Conservation (phyloP, 139 green algal genomes). For the Ettlia oleoabundans region DNA sequence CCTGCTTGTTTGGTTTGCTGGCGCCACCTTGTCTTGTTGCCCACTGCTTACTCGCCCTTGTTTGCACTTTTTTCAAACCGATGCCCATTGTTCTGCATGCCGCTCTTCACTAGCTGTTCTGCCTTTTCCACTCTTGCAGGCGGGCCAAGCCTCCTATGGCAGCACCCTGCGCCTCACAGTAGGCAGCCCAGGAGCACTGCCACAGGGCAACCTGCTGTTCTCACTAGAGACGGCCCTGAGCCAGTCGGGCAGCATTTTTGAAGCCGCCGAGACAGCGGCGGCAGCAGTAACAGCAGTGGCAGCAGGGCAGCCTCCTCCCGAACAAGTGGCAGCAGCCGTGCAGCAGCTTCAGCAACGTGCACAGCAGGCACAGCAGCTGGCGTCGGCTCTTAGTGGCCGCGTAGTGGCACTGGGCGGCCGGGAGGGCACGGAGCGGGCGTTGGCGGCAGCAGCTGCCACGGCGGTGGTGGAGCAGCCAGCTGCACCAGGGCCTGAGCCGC, state of each 20-base stretch:
- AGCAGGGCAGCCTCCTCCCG: conserved; percentile 22
- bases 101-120: no score
- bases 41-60: no score
- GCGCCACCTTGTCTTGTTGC: no score
- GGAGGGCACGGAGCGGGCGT: background rate
- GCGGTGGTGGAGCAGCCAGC: background rate
- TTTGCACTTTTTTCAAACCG: background rate
- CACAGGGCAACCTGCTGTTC: conserved; percentile 24
- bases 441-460: background rate
- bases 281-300: conserved; percentile 1
- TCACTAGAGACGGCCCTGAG: conserved; percentile 13
- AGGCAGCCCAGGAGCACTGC: background rate
- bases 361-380: conserved; percentile 12
- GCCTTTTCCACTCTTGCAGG: no score
- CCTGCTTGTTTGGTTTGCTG: no score
- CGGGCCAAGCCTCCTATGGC: background rate
- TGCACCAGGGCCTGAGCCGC: background rate
- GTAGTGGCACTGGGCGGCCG: background rate
- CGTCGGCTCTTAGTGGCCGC: background rate
- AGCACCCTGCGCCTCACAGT: background rate
- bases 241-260: conserved; percentile 1
- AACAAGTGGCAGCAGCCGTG: background rate
- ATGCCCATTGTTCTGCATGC: background rate
- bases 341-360: background rate
- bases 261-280: conserved; percentile 9